Percentiles rank a stretch among this genome's conserved stretches.
Evolutionary conservation across 2,329 filamentous ascomycete species (phyloP).

Genomic region (Fusarium agapanthi): DNA sequence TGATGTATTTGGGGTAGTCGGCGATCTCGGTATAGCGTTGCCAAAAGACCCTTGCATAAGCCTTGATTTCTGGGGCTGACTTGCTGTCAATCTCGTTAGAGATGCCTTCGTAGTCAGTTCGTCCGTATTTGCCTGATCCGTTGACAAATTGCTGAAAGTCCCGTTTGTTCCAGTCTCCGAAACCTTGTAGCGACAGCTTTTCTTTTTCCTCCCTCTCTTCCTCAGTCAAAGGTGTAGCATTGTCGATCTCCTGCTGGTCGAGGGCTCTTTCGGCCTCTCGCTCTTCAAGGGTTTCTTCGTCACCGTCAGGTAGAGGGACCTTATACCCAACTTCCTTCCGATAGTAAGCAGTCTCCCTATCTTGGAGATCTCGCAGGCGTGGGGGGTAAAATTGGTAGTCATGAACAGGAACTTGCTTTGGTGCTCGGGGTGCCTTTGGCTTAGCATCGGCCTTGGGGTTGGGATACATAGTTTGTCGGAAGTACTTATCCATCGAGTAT

Average conservation of each 20-base stretch:
- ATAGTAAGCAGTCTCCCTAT: conserved; percentile 94
- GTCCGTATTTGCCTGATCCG: conserved; percentile 90
- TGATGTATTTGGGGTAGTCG: conserved; percentile 89
- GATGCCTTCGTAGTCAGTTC: conserved; percentile 85
- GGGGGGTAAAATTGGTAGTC: conserved; percentile 98
- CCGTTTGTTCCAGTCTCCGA: conserved; percentile 93
- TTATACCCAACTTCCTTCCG: conserved; percentile 97
- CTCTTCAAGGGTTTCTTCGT: conserved; percentile 85
- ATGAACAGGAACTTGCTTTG: conserved; percentile 90
- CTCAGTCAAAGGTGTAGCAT: conserved; percentile 86
- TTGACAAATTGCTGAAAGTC: conserved; percentile 99
- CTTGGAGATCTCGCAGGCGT: conserved; percentile 85
- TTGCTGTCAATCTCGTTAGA: conserved; percentile 93
- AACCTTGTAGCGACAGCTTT: conserved; percentile 81
- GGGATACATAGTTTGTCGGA: conserved; percentile 84
- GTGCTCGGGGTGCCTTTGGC: conserved; percentile 93
- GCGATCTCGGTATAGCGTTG: conserved; percentile 89
- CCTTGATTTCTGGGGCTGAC: conserved; percentile 81
- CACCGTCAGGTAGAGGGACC: conserved; percentile 85
- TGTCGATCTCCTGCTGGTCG: conserved; percentile 93
- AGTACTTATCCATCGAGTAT: conserved; percentile 99
- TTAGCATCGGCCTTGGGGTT: conserved; percentile 88
- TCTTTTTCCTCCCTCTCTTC: conserved; percentile 90
- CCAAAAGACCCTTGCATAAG: conserved; percentile 97
- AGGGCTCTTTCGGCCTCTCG: conserved; percentile 87